Evolutionary conservation across 192 early-diverging fungal genomes (phyloP).

Genomic region (Backusella macrospora): DNA sequence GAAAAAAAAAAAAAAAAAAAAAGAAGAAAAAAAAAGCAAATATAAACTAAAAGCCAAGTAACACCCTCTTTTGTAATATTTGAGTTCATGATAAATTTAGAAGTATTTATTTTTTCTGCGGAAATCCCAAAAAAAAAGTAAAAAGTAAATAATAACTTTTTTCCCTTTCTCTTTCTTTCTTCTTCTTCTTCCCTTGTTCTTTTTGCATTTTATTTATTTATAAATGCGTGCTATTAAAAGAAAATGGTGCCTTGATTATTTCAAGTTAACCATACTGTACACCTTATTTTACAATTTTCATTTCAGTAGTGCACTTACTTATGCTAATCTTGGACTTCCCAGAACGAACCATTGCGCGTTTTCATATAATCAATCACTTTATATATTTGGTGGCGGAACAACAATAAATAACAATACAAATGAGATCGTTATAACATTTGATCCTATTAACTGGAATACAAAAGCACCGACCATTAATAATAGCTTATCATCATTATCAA

Average conservation of each 20-base stretch:
- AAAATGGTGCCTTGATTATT: conserved; percentile 13
- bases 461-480: background rate
- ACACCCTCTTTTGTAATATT: conserved; percentile 7
- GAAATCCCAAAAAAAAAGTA: conserved; percentile 3
- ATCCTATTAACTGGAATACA: background rate
- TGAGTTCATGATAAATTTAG: conserved; percentile 6
- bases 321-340: background rate
- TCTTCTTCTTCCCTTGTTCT: background rate
- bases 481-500: background rate
- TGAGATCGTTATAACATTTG: background rate
- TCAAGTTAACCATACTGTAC: background rate
- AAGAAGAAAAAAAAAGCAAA: background rate
- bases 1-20: background rate
- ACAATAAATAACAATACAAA: background rate
- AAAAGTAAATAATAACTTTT: background rate
- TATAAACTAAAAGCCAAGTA: conserved; percentile 7
- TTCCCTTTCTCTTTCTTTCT: background rate
- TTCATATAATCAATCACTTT: background rate
- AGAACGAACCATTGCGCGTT: conserved; percentile 11
- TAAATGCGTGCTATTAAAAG: background rate
- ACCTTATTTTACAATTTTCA: background rate
- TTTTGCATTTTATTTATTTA: background rate
- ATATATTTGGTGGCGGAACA: background rate
- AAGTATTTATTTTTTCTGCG: background rate
- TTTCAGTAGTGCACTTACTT: background rate